Percentiles rank a stretch among this genome's conserved stretches.
Conservation (phyloP, 306 rosid genomes). For the Boehmeria nivea region DNA sequence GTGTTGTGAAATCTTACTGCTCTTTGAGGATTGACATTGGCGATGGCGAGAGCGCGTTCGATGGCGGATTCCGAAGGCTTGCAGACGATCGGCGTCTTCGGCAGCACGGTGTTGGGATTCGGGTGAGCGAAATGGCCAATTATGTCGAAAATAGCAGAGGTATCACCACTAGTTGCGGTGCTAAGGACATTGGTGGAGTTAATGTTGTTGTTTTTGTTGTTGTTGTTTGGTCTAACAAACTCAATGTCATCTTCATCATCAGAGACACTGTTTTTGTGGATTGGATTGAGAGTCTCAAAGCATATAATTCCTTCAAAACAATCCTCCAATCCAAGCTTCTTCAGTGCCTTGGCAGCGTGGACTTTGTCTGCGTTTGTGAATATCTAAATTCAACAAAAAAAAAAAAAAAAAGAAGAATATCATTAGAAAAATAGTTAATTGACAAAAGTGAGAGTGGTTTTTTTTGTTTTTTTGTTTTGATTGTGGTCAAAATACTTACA, state of each 20-base stretch:
- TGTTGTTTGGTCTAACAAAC: constrained; percentile 38
- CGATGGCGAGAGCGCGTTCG: constrained; percentile 70
- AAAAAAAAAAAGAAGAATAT: too few species aligned
- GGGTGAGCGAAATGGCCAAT: constrained; percentile 58
- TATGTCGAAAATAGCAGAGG: constrained; percentile 66
- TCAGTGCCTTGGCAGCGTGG: constrained; percentile 70
- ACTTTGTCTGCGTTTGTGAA: constrained; percentile 89
- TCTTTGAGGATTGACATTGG: constrained; percentile 74
- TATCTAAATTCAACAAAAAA: too few species aligned
- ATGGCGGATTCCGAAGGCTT: constrained; percentile 72
- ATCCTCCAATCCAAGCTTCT: constrained; percentile 83
- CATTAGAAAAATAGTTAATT: neutral
- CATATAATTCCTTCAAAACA: constrained; percentile 90
- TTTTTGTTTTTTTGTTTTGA: neutral
- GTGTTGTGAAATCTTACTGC: constrained; percentile 45
- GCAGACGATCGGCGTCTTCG: constrained; percentile 84
- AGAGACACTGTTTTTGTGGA: constrained; percentile 44
- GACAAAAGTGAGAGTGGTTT: neutral
- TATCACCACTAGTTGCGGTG: constrained; percentile 14
- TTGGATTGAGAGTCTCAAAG: constrained; percentile 88
- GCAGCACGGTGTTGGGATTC: constrained; percentile 40
- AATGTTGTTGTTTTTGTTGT: constrained; percentile 3
- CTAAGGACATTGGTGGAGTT: too few species aligned
- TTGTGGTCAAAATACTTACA: constrained; percentile 36
- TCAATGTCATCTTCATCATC: constrained; percentile 78